A percentile compares a stretch with the other conserved stretches of the same genome.
These are phyloP conservation scores for Neoscytalidium dimidiatum DNA, from an alignment of 2,329 filamentous ascomycete species.

Conservation along the genomic window DNA sequence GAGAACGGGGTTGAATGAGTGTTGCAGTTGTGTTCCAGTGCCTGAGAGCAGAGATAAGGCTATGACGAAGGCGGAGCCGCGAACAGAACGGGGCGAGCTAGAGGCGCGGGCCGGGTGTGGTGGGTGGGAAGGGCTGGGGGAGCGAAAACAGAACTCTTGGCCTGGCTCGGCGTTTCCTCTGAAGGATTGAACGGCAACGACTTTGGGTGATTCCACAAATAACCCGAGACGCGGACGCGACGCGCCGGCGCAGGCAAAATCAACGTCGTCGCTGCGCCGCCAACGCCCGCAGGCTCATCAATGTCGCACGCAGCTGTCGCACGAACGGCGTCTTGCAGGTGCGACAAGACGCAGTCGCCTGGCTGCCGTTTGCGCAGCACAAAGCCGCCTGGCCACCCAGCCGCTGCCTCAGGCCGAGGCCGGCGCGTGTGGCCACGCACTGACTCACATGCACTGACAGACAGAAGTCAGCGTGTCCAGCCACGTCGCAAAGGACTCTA, in stretches of 20 bases:
- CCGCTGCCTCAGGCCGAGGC: not conserved
- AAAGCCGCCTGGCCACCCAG: not conserved
- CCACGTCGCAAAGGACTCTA: conserved; percentile 1
- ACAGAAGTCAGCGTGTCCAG: not conserved
- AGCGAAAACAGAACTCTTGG: not conserved
- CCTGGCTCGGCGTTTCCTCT: not conserved
- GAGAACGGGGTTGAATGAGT: not conserved
- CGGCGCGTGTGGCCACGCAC: not conserved
- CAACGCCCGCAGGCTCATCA: not conserved
- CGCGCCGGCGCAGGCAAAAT: not conserved
- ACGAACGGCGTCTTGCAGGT: not conserved
- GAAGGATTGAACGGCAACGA: not conserved
- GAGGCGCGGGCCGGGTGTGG: not conserved
- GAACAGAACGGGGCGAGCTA: not conserved
- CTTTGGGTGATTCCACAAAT: not conserved
- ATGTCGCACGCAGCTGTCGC: conserved; percentile 1
- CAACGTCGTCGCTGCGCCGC: not conserved
- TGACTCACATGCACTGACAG: not conserved
- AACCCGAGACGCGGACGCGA: not conserved
- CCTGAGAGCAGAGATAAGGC: not conserved
- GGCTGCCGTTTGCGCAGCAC: not conserved
- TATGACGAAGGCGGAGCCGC: not conserved
- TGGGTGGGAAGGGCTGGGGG: not conserved
- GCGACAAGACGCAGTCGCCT: not conserved
- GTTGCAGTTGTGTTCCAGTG: not conserved